Conservation (phyloP, 805 yeast genomes). For the Hermanozyma aechmeae region DNA sequence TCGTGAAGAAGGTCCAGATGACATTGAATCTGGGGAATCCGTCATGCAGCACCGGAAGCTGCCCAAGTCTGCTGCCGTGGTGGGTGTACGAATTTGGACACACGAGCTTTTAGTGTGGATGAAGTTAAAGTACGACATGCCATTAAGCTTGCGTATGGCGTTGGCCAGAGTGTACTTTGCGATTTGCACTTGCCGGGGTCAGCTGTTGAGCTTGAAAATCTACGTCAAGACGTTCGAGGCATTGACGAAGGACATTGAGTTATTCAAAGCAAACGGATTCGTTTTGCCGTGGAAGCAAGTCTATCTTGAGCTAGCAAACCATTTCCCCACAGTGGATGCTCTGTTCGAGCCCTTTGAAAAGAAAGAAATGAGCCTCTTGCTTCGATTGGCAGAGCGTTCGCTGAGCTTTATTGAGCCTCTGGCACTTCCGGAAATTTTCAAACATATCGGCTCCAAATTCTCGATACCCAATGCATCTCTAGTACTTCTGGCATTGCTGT, state of each 20-base stretch:
- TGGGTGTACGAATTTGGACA: constrained; percentile 77
- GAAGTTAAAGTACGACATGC: constrained; percentile 71
- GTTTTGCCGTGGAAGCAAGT: constrained; percentile 44
- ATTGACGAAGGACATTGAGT: constrained; percentile 38
- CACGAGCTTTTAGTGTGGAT: constrained; percentile 74
- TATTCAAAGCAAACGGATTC: constrained; percentile 34
- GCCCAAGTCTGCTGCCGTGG: constrained; percentile 62
- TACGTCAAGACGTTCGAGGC: constrained; percentile 54
- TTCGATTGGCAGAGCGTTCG: constrained; percentile 45
- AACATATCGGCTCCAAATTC: constrained; percentile 40
- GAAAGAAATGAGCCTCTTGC: constrained; percentile 37
- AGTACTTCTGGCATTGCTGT: constrained; percentile 42
- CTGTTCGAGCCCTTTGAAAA: constrained; percentile 40
- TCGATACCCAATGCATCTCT: constrained; percentile 44
- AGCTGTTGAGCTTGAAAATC: constrained; percentile 46
- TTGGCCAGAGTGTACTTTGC: constrained; percentile 65
- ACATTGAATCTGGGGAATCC: constrained; percentile 20
- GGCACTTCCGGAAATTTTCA: constrained; percentile 42
- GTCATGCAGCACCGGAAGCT: constrained; percentile 51
- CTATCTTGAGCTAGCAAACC: constrained; percentile 22
- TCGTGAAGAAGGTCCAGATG: constrained; percentile 23
- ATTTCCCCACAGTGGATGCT: constrained; percentile 24
- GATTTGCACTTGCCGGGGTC: constrained; percentile 65
- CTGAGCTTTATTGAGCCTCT: constrained; percentile 43
- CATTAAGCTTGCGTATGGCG: constrained; percentile 49